These are phyloP conservation scores for Rubia peregrina DNA, from an alignment of 305 asterid species.

Conservation along the genomic window DNA sequence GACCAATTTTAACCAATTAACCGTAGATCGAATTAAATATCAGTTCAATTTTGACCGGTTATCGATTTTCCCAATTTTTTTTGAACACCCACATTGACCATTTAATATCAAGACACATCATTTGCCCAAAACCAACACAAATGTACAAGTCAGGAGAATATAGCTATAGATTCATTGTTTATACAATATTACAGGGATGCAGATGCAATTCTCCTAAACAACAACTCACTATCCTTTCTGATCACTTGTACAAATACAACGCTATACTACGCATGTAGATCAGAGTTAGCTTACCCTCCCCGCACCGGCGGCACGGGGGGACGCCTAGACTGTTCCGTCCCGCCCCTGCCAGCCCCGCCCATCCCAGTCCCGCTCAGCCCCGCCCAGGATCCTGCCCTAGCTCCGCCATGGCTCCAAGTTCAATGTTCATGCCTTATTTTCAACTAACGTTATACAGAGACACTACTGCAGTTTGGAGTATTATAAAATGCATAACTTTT, in stretches of 20 bases:
- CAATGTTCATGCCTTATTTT: background rate
- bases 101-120: too few relatives aligned
- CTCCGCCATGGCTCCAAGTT: constrained; percentile 23
- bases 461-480: background rate
- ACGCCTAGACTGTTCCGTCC: too few relatives aligned
- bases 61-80: too few relatives aligned
- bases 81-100: too few relatives aligned
- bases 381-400: too few relatives aligned
- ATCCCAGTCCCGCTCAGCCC: too few relatives aligned
- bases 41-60: too few relatives aligned
- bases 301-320: too few relatives aligned
- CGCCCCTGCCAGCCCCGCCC: too few relatives aligned
- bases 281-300: constrained; percentile 15
- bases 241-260: background rate
- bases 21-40: too few relatives aligned
- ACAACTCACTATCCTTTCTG: background rate
- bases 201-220: background rate
- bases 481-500: background rate
- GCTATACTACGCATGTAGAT: background rate
- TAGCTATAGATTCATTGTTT: background rate
- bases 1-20: too few relatives aligned
- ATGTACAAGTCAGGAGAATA: background rate
- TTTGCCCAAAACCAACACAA: too few relatives aligned
- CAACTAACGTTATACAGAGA: background rate
- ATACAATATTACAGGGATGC: background rate